These are phyloP conservation scores for Apiospora aurea DNA, from an alignment of 2,329 filamentous ascomycete species.

Conservation along the genomic window DNA sequence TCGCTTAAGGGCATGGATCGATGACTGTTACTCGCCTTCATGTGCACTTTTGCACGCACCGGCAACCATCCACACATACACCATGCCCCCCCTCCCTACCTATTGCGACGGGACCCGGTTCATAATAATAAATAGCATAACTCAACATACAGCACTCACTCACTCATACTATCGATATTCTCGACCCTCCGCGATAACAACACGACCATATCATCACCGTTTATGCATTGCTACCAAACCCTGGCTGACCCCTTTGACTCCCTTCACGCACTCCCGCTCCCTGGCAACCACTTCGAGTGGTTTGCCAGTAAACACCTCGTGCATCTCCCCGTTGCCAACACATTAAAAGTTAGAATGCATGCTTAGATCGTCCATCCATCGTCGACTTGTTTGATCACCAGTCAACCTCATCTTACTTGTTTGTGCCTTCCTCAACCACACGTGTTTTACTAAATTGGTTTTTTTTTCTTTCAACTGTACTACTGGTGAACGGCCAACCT, in stretches of 20 bases:
- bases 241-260: slow-evolving; percentile 16
- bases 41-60: neutral
- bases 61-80: neutral
- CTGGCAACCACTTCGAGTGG: slow-evolving; percentile 12
- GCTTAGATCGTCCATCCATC: neutral
- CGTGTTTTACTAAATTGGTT: neutral
- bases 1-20: slow-evolving; percentile 3
- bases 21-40: neutral
- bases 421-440: neutral
- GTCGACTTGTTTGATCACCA: neutral
- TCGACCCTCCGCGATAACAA: slow-evolving; percentile 2
- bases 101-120: slow-evolving; percentile 9
- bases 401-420: slow-evolving; percentile 9
- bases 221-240: slow-evolving; percentile 13
- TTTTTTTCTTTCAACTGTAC: neutral
- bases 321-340: neutral
- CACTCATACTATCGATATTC: neutral
- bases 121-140: slow-evolving; percentile 17
- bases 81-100: neutral
- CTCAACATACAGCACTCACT: neutral
- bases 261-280: neutral
- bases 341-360: slow-evolving; percentile 7
- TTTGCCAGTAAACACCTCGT: slow-evolving; percentile 8
- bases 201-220: slow-evolving; percentile 4
- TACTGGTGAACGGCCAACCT: neutral